Base-by-base conservation (phyloP, 2,329 filamentous ascomycete species). In the Aspergillus fructus region DNA sequence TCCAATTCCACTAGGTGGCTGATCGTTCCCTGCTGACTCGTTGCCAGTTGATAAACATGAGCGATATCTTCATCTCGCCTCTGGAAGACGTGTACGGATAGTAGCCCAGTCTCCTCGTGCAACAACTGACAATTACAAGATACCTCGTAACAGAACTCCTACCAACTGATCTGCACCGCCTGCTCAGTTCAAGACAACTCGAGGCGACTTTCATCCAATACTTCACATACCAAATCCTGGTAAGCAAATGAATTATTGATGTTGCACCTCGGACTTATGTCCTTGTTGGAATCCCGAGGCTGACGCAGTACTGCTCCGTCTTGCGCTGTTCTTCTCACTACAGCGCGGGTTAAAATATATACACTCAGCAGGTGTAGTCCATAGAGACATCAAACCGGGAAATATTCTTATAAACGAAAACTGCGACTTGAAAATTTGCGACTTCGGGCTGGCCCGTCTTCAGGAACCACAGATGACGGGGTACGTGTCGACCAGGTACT, bases 201-300 rank as follows among this genome's bases (percentile, higher is more conserved):
- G 94, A 99, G 83, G 97, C 96, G 81, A 94, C 97, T 77, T 99
- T 99, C 77, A 97, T 97, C 70, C 94, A 99, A 80, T 99, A 99
- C 80, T 99, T 99, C 76, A 85, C 97, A 59, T 99, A 99, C 78
- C 94, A 99, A 79, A 99, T 99, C 70, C 85, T 97, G 82, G 93
- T 97, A 80, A 70, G 89, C 75, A 61, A 23, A 53, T 43, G 15
- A 21, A 21, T 9, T 13, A 43, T 42, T 11, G 23, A 33, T 19
- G 6, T 9, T 43, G 17, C 12, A 21, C 49, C 49, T 19, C 19
- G 49, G 52, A 54, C 66, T 71, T 53, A 70, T 50, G 8, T 41
- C 49, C 8, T 42, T 47, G 45, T 5, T 40, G 37, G 24, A 47
- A n/a, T 6, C n/a, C 27, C 13, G 27, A 8, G 27, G 40, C 49